Evolutionary conservation across 2,329 filamentous ascomycete species (phyloP), one percentile per base, ranked within the genome.

Genomic region (Thelonectria discophora): DNA sequence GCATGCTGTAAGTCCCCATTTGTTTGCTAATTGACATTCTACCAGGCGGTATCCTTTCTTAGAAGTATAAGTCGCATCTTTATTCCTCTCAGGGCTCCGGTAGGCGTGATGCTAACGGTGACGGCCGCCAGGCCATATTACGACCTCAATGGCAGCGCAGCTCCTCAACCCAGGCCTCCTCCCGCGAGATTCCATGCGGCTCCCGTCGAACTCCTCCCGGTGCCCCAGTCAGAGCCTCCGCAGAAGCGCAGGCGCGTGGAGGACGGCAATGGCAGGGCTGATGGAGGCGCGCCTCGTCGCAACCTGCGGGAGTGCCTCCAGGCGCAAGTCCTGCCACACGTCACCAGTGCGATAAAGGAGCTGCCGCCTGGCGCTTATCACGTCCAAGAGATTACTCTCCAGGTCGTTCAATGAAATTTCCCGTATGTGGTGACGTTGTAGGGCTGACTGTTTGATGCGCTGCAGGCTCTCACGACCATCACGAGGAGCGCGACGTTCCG

Each of bases 241-340:
- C 54, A 61, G 7, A 78, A 78, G 65, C 69, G 71, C 39, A 69
- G 71, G 55, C 73, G 76, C 54, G 67, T 76, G 3, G 66, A 67
- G 6, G 39, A 45, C 18, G 42, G n/a, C 42, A 45, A 45, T 20
- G 42, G 42, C n/a, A 8, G 3, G n/a, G 20, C 7, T 11, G 42
- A 68, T 21, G 65, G 55, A 46, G 42, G 49, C 47, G 42, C 57
- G 55, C 55, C 58, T 18, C 57, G 65, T 58, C 58, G 68, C 20
- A 58, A 48, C 27, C 51, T 76, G 0, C 67, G 66, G 48, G 58
- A 67, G 1, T 75, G 74, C 37, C 43, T 79, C 9, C 65, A 64
- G 20, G 55, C 64, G 1, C 75, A 77, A 37, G 70, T 79, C 2
- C 58, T 76, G 5, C 77, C 78, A 1, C 71, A 74, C 24, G 69